phyloP scores from a whole-genome alignment of 257 asterid species.

The Cruciata laevipes region DNA sequence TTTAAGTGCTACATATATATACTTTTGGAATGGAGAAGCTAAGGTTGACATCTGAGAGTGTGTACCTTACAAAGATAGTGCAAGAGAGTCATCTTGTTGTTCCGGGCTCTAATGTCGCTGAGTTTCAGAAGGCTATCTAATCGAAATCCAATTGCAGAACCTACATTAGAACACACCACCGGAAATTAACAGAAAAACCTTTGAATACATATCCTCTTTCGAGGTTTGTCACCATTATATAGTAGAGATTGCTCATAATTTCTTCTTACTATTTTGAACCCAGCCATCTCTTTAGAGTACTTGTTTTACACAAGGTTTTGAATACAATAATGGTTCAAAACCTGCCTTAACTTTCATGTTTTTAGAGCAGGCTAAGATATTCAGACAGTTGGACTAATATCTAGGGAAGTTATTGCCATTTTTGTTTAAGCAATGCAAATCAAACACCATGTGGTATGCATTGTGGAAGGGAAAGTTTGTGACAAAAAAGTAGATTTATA shows the following conservation, averaged over 20 bases:
- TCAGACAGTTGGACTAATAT: too few relatives aligned
- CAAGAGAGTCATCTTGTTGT: slow-evolving; percentile 81
- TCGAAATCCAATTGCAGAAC: slow-evolving; percentile 91
- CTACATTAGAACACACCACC: slow-evolving; percentile 25
- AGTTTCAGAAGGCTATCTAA: slow-evolving; percentile 87
- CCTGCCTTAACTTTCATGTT: too few relatives aligned
- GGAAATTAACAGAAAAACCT: background rate
- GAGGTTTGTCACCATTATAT: background rate
- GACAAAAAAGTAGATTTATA: too few relatives aligned
- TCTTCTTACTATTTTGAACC: background rate
- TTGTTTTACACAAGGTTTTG: too few relatives aligned
- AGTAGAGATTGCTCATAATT: background rate
- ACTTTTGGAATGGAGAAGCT: background rate
- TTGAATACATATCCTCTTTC: background rate
- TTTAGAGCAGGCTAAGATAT: too few relatives aligned
- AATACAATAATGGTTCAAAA: too few relatives aligned
- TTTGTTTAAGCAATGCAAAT: too few relatives aligned
- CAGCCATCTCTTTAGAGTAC: too few relatives aligned
- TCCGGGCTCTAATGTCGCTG: slow-evolving; percentile 71
- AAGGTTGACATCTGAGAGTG: background rate
- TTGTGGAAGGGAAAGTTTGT: too few relatives aligned
- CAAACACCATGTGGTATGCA: too few relatives aligned
- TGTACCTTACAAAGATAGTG: slow-evolving; percentile 89
- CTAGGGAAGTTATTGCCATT: too few relatives aligned
- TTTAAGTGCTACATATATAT: background rate